These are phyloP conservation scores for Pilaira anomala DNA, from an alignment of 192 early-diverging fungal species.

Conservation along the genomic window DNA sequence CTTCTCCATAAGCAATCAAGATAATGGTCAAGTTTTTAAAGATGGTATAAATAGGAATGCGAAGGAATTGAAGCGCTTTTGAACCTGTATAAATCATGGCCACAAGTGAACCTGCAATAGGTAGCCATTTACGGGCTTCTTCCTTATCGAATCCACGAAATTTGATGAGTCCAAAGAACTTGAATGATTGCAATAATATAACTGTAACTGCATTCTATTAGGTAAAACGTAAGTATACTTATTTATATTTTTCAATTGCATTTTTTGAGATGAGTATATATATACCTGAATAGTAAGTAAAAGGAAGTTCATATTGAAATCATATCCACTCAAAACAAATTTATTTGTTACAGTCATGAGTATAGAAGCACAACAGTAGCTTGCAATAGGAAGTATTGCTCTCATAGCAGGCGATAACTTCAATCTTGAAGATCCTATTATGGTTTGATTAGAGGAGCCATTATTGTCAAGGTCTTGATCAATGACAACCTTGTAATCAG, in stretches of 20 bases:
- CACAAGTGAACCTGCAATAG: slow-evolving; percentile 79
- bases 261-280: neutral
- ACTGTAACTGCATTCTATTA: slow-evolving; percentile 60
- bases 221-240: slow-evolving; percentile 11
- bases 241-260: neutral
- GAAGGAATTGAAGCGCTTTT: slow-evolving; percentile 88
- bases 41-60: slow-evolving; percentile 93
- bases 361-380: slow-evolving; percentile 88
- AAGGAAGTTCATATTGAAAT: slow-evolving; percentile 84
- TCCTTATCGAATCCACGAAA: slow-evolving; percentile 62
- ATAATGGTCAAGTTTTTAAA: slow-evolving; percentile 99
- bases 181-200: slow-evolving; percentile 52
- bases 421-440: slow-evolving; percentile 27
- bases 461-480: slow-evolving; percentile 9
- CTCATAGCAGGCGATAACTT: slow-evolving; percentile 31
- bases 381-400: slow-evolving; percentile 67
- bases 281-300: slow-evolving; percentile 69
- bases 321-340: slow-evolving; percentile 76
- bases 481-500: slow-evolving; percentile 22
- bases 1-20: slow-evolving; percentile 92
- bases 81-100: slow-evolving; percentile 97
- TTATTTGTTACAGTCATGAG: slow-evolving; percentile 90
- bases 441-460: slow-evolving; percentile 6
- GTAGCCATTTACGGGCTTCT: slow-evolving; percentile 77
- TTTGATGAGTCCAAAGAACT: slow-evolving; percentile 52